A percentile compares a stretch with the other conserved stretches of the same genome.
Conservation (phyloP, 2,329 filamentous ascomycete genomes). For the Nemania sp. region DNA sequence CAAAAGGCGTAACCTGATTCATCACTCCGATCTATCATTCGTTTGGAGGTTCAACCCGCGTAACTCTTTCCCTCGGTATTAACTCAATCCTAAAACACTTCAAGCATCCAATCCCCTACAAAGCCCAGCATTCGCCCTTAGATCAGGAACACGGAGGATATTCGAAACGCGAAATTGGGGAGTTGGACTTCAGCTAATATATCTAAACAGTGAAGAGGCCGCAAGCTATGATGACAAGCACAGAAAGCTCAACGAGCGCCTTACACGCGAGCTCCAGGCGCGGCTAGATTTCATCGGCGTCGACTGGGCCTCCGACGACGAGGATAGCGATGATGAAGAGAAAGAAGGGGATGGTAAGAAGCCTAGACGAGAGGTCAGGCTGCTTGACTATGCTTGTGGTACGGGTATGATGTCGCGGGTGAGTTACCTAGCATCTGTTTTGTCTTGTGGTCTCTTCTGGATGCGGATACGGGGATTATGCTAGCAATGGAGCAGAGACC, state of each 20-base stretch:
- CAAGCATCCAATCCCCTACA: background rate
- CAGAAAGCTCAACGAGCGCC: conserved; percentile 62
- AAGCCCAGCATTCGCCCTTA: background rate
- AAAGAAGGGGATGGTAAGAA: conserved; percentile 38
- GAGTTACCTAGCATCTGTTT: conserved; percentile 43
- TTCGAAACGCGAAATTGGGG: no score
- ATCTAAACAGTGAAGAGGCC: conserved; percentile 60
- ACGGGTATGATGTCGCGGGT: conserved; percentile 69
- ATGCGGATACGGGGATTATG: background rate
- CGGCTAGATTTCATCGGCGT: conserved; percentile 72
- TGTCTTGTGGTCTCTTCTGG: background rate
- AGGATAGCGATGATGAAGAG: conserved; percentile 50
- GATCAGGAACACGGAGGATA: background rate
- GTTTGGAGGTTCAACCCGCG: background rate
- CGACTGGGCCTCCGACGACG: conserved; percentile 60
- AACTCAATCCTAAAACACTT: background rate
- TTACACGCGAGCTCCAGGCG: conserved; percentile 66
- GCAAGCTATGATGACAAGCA: conserved; percentile 69
- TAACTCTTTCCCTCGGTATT: background rate
- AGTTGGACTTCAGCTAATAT: conserved; percentile 10
- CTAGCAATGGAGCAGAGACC: background rate
- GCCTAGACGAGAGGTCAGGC: conserved; percentile 56
- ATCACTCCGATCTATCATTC: background rate
- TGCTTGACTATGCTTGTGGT: conserved; percentile 83
- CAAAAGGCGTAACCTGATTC: background rate